Evolutionary conservation across 257 asterid genomes (phyloP), one percentile per base, ranked within the genome.

Genomic region (Scutellaria barbata): DNA sequence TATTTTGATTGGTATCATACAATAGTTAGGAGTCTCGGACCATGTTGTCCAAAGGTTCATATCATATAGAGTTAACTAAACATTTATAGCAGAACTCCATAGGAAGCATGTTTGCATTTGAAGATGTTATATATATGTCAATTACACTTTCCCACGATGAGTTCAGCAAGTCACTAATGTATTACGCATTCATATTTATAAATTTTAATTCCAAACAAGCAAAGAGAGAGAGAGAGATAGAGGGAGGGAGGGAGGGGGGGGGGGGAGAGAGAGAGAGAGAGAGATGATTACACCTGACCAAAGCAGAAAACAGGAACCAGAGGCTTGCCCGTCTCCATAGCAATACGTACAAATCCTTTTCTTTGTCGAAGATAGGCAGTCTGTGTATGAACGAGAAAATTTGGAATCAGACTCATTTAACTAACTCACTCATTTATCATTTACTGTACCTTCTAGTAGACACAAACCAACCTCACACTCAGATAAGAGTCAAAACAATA

Each of bases 251-350:
- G 35, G 35, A 4, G 74, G 25, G 35, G 35, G 5, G 35, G 35
- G 35, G 4, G 35, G 35, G 35, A 4, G 35, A 4, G 35, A 4
- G 74, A 25, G 20, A 42, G 66, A 71, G 69, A 10, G 61, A 57
- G 72, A 53, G 73, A 22, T 8, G 60, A 64, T 62, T 57, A 33
- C 61, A 95, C 99, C 98, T 95, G 99, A 58, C 98, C 96, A 72
- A 89, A 92, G 93, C 94, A 85, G 85, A 95, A 95, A 84, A 92
- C 97, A 47, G 99, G 99, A 74, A 95, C 99, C 75, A 95, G 80
- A 67, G 99, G 97, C 74, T 87, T 89, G 77, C 98, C 99, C 56
- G 74, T 61, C 82, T 92, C 96, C 82, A 95, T 80, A 20, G 98
- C 98, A 74, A 92, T 77, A 39, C 96, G 91, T 8, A 92, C 92